These are phyloP conservation scores for Xerocomellus intermedius DNA, from an alignment of 768 basidiomycete species.

Conservation along the genomic window DNA sequence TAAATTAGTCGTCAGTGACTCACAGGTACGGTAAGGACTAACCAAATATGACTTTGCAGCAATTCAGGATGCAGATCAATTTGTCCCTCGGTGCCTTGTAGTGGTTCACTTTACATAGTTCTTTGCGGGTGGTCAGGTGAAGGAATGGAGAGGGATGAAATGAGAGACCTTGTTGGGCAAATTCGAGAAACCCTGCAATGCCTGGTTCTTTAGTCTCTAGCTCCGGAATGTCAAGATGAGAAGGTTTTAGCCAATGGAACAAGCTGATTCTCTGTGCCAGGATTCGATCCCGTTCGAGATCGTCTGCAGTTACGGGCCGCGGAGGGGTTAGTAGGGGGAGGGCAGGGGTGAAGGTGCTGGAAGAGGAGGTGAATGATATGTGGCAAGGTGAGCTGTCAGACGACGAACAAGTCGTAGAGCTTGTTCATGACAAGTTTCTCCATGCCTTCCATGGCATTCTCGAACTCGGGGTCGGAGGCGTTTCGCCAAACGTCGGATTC, in stretches of 20 bases:
- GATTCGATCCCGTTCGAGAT: constrained; percentile 93
- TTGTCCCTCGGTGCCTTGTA: constrained; percentile 99
- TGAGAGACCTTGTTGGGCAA: constrained; percentile 77
- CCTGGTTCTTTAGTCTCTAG: constrained; percentile 52
- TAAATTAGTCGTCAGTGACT: neutral
- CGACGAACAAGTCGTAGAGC: constrained; percentile 86
- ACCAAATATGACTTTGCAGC: constrained; percentile 99
- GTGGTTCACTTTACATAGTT: constrained; percentile 94
- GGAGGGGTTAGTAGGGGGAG: constrained; percentile 62
- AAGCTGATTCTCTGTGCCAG: constrained; percentile 86
- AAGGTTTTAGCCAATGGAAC: constrained; percentile 87
- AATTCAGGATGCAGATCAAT: constrained; percentile 94
- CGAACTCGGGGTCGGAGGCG: constrained; percentile 79
- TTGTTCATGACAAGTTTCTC: constrained; percentile 99
- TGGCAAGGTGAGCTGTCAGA: neutral
- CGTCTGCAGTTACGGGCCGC: constrained; percentile 85
- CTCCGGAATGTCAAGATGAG: constrained; percentile 87
- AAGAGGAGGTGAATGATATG: constrained; percentile 8
- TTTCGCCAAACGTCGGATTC: constrained; percentile 81
- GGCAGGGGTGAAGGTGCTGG: constrained; percentile 90
- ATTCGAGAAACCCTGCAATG: constrained; percentile 75
- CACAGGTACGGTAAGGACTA: constrained; percentile 28
- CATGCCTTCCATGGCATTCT: constrained; percentile 97
- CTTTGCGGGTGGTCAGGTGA: constrained; percentile 38
- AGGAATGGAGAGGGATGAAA: neutral